Conservation (phyloP, 352 stramenopile species). For the Sclerospora graminicola region DNA sequence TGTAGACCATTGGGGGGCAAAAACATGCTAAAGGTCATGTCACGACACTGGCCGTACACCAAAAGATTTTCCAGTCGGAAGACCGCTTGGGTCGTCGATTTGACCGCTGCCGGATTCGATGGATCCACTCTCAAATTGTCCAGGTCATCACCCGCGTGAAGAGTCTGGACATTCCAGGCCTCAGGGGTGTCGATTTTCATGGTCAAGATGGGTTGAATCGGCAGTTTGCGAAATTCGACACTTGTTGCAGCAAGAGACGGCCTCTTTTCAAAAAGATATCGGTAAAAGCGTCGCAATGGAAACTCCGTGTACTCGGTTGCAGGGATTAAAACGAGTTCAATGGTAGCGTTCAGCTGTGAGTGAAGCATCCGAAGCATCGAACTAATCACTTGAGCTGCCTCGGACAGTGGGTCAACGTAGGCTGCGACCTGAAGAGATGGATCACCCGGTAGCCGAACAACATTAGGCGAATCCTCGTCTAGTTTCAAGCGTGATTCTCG, state of each 20-base stretch:
- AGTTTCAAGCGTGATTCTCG: slow-evolving; percentile 28
- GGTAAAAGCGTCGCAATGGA: slow-evolving; percentile 89
- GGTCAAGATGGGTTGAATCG: slow-evolving; percentile 83
- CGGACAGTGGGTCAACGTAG: slow-evolving; percentile 87
- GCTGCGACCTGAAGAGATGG: slow-evolving; percentile 52
- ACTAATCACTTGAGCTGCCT: slow-evolving; percentile 84
- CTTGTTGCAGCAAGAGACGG: slow-evolving; percentile 24
- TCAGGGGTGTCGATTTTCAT: slow-evolving; percentile 90
- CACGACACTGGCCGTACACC: slow-evolving; percentile 85
- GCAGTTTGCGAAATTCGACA: slow-evolving; percentile 70
- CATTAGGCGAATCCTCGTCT: slow-evolving; percentile 27
- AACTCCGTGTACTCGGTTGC: slow-evolving; percentile 72
- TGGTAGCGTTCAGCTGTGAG: slow-evolving; percentile 53
- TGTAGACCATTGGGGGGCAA: slow-evolving; percentile 86
- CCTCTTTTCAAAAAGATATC: slow-evolving; percentile 78
- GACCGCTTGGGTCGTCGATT: slow-evolving; percentile 48
- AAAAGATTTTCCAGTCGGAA: slow-evolving; percentile 87
- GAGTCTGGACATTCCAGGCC: slow-evolving; percentile 88
- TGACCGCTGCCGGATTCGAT: slow-evolving; percentile 36
- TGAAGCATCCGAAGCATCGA: slow-evolving; percentile 78
- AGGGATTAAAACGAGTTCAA: slow-evolving; percentile 61
- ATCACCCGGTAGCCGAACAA: slow-evolving; percentile 29
- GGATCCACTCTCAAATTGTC: slow-evolving; percentile 88
- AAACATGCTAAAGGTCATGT: slow-evolving; percentile 74
- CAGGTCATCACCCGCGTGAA: slow-evolving; percentile 62